A percentile compares a stretch with the other conserved stretches of the same genome.
Conservation (phyloP, 2,329 filamentous ascomycete species). For the Sporothrix humicola region DNA sequence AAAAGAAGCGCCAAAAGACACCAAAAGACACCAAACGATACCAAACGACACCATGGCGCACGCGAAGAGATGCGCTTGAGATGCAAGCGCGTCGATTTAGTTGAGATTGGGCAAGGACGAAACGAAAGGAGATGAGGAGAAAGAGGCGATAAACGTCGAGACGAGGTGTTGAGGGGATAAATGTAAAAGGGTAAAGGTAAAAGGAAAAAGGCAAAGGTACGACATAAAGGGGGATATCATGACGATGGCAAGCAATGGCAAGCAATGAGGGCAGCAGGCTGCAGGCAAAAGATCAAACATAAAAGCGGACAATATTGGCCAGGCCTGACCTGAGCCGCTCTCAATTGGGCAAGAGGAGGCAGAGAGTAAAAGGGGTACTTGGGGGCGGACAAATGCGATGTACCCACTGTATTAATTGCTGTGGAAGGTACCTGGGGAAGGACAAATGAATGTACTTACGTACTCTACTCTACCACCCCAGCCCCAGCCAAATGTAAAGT, state of each 20-base stretch:
- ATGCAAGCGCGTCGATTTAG: neutral
- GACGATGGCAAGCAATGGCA: neutral
- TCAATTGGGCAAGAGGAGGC: neutral
- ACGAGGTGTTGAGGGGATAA: slow-evolving; percentile 7
- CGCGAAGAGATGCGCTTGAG: no score
- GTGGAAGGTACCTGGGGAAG: neutral
- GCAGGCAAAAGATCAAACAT: slow-evolving; percentile 5
- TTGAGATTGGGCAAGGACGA: neutral
- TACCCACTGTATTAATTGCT: neutral
- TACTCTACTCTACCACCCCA: neutral
- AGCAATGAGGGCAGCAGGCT: neutral
- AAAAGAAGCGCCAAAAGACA: neutral
- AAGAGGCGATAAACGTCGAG: slow-evolving; percentile 12
- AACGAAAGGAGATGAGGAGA: neutral
- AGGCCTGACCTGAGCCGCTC: neutral
- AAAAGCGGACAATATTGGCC: slow-evolving; percentile 11
- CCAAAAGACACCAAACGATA: no score
- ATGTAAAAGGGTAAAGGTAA: neutral
- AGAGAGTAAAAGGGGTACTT: no score
- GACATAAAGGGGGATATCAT: neutral
- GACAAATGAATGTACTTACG: neutral
- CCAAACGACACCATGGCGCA: no score
- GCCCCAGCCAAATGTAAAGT: no score
- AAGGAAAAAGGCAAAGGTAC: neutral
- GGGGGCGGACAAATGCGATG: neutral